Evolutionary conservation across 176 grass and related monocot genomes (phyloP).

Genomic region (Raddia guianensis): DNA sequence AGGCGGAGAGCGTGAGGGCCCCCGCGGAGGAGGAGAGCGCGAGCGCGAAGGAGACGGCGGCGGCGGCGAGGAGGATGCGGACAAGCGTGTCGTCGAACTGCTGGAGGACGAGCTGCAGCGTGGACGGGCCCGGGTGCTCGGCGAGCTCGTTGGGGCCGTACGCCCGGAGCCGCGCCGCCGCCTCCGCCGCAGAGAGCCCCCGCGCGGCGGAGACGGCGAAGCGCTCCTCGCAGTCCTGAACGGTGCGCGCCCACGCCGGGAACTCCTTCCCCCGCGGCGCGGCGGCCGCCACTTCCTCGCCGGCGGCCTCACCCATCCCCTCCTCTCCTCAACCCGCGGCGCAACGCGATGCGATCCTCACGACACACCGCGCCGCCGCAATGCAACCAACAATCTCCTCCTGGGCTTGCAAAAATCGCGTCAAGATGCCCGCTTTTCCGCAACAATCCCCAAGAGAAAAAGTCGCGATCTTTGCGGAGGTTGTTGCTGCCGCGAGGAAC

Average conservation of each 20-base stretch:
- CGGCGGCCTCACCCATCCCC: conserved; percentile 72
- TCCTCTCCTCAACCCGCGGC: background rate
- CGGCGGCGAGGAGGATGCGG: conserved; percentile 78
- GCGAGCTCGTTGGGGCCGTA: conserved; percentile 73
- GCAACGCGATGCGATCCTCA: too few species aligned
- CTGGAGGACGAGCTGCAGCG: conserved; percentile 59
- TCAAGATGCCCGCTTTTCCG: background rate
- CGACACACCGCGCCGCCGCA: background rate
- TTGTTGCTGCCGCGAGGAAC: conserved; percentile 8
- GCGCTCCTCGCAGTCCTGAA: conserved; percentile 58
- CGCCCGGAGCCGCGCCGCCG: conserved; percentile 29
- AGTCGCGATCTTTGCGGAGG: background rate
- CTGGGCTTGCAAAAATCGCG: background rate
- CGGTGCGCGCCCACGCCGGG: conserved; percentile 77
- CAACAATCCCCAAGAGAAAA: background rate
- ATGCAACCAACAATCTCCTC: background rate
- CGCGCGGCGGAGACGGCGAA: background rate
- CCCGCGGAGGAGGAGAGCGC: conserved; percentile 57
- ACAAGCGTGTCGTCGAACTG: conserved; percentile 96
- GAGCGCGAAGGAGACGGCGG: conserved; percentile 86
- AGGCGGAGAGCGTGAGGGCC: conserved; percentile 57
- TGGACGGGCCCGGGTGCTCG: conserved; percentile 77
- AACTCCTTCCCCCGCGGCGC: conserved; percentile 29
- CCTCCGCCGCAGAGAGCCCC: conserved; percentile 54
- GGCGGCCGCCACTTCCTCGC: conserved; percentile 31